Percentiles rank a stretch among this genome's conserved stretches.
These are phyloP conservation scores for Mycena maculata DNA, from an alignment of 768 basidiomycete species.

Conservation along the genomic window DNA sequence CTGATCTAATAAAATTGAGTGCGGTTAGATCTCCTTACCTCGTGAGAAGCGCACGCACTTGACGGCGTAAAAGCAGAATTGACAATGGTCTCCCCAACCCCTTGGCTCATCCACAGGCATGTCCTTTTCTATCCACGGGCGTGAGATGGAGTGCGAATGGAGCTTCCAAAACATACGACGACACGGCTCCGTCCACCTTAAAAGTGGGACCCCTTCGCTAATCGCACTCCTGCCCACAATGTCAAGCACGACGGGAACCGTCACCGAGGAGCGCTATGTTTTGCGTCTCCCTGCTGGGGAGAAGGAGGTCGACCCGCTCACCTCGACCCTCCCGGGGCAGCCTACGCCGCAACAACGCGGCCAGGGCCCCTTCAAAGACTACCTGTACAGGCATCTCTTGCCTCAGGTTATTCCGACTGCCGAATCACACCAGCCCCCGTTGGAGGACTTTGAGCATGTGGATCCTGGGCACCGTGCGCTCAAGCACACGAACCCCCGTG, in stretches of 20 bases:
- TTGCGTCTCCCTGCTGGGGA: conserved; percentile 4
- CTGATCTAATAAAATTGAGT: too few species aligned
- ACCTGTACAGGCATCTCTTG: conserved; percentile 63
- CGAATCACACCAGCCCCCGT: conserved; percentile 54
- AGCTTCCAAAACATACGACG: too few species aligned
- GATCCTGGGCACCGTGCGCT: conserved; percentile 70
- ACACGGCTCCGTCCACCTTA: neutral
- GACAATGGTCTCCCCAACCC: neutral
- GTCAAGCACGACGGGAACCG: neutral
- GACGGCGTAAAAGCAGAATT: neutral
- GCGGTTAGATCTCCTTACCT: too few species aligned
- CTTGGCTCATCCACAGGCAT: too few species aligned
- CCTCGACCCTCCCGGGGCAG: conserved; percentile 20
- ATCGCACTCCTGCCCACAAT: neutral
- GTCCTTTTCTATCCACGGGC: neutral
- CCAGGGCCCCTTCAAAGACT: conserved; percentile 41
- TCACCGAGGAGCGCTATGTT: conserved; percentile 17
- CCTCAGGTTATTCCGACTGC: conserved; percentile 56
- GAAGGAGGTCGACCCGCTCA: neutral
- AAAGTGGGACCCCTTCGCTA: neutral
- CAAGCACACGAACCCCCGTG: conserved; percentile 59
- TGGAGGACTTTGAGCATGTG: conserved; percentile 65
- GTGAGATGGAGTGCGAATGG: neutral
- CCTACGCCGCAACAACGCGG: conserved; percentile 32
- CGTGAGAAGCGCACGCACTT: neutral